Evolutionary conservation across 2,329 filamentous ascomycete species (phyloP).

Genomic region (Grosmannia huntii): DNA sequence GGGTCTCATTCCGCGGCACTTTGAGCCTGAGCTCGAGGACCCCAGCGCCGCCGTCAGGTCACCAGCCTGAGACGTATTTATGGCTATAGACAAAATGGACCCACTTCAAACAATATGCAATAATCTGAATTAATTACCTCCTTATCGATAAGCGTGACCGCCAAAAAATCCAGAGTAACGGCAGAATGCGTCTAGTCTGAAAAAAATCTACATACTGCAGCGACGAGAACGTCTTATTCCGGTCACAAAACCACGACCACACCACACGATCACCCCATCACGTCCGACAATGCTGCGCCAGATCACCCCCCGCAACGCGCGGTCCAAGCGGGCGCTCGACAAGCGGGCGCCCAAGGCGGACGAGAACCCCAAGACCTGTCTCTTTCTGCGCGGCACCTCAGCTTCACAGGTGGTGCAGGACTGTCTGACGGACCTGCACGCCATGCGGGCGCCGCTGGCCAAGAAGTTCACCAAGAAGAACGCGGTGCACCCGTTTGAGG

Average conservation of each 20-base stretch:
- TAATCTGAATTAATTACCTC: too few species aligned
- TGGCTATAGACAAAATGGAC: not conserved
- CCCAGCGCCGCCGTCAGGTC: constrained; percentile 28
- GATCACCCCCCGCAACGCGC: constrained; percentile 53
- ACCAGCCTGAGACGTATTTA: constrained; percentile 17
- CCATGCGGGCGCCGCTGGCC: constrained; percentile 70
- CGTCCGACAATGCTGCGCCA: constrained; percentile 11
- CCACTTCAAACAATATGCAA: not conserved
- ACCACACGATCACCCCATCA: not conserved
- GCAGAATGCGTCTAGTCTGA: not conserved
- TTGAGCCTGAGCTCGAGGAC: constrained; percentile 34
- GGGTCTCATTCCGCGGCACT: constrained; percentile 44
- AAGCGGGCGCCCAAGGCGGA: constrained; percentile 79
- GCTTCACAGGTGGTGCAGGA: constrained; percentile 75
- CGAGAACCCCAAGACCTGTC: constrained; percentile 81
- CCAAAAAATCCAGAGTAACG: not conserved
- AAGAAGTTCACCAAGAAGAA: constrained; percentile 98
- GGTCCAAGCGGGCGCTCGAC: constrained; percentile 89
- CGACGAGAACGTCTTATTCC: not conserved
- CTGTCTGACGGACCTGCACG: constrained; percentile 71
- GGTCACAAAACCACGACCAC: not conserved
- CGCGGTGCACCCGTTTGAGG: constrained; percentile 75
- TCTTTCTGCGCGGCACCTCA: constrained; percentile 79
- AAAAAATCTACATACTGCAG: too few species aligned
- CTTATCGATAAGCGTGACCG: not conserved